Evolutionary conservation across 805 yeast species (phyloP).

Genomic region (Kodamaea hsintzibuensis): DNA sequence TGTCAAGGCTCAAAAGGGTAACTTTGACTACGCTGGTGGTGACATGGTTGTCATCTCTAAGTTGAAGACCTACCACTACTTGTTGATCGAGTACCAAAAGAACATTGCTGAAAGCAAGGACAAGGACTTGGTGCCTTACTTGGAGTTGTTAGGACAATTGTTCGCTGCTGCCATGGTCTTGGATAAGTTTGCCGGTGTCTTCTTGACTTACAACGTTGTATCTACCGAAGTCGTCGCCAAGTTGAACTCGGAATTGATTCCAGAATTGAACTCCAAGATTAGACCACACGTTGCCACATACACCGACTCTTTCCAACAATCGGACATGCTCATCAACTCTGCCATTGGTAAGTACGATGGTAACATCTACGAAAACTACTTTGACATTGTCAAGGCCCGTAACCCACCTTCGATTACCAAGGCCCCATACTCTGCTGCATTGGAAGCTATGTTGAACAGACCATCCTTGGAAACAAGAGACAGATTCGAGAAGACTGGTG

Average conservation of each 20-base stretch:
- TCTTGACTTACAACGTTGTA: slow-evolving; percentile 63
- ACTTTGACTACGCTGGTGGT: slow-evolving; percentile 48
- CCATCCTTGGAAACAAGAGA: slow-evolving; percentile 33
- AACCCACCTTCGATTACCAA: slow-evolving; percentile 55
- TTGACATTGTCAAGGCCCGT: slow-evolving; percentile 47
- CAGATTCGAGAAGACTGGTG: slow-evolving; percentile 31
- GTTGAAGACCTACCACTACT: slow-evolving; percentile 51
- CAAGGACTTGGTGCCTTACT: slow-evolving; percentile 45
- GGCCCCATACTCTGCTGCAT: slow-evolving; percentile 56
- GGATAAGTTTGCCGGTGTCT: slow-evolving; percentile 70
- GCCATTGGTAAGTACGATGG: slow-evolving; percentile 82
- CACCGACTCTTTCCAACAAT: slow-evolving; percentile 81
- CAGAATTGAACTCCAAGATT: slow-evolving; percentile 26
- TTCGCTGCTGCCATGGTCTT: slow-evolving; percentile 60
- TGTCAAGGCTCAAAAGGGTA: slow-evolving; percentile 33
- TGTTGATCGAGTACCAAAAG: slow-evolving; percentile 40
- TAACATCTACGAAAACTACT: slow-evolving; percentile 79
- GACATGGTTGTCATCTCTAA: slow-evolving; percentile 51
- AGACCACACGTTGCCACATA: slow-evolving; percentile 73
- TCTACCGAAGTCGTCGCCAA: slow-evolving; percentile 48
- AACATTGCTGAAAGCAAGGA: slow-evolving; percentile 37
- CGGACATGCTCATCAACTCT: slow-evolving; percentile 79
- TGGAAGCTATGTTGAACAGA: slow-evolving; percentile 37
- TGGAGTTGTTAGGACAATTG: slow-evolving; percentile 57
- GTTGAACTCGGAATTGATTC: slow-evolving; percentile 47